These are phyloP conservation scores for Lecanosticta acicola DNA, from an alignment of 2,329 filamentous ascomycete species.

Conservation along the genomic window DNA sequence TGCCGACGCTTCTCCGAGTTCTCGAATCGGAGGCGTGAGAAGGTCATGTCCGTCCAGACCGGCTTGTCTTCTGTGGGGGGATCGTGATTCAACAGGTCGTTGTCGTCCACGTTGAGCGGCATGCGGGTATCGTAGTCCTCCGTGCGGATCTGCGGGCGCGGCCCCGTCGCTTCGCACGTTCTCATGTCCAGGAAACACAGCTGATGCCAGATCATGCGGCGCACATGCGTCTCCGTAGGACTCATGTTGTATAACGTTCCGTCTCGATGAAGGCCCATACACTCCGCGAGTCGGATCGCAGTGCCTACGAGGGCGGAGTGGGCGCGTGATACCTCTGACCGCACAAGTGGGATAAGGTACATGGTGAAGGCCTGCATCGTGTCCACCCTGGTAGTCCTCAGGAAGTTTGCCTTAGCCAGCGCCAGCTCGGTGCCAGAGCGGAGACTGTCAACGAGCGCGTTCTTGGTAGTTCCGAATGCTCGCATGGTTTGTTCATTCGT, in stretches of 20 bases:
- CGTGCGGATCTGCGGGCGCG: constrained; percentile 62
- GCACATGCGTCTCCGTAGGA: constrained; percentile 64
- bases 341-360: constrained; percentile 69
- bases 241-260: constrained; percentile 60
- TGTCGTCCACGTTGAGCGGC: constrained; percentile 65
- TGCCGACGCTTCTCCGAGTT: constrained; percentile 66
- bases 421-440: constrained; percentile 63
- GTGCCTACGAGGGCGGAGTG: constrained; percentile 68
- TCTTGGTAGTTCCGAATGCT: constrained; percentile 54
- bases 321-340: constrained; percentile 64
- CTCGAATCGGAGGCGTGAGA: constrained; percentile 65
- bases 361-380: constrained; percentile 72
- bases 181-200: constrained; percentile 70
- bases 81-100: constrained; percentile 47
- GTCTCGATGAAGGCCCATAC: constrained; percentile 70
- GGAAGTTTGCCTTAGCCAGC: constrained; percentile 62
- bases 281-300: constrained; percentile 68
- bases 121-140: constrained; percentile 71
- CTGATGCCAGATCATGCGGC: constrained; percentile 70
- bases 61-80: constrained; percentile 43
- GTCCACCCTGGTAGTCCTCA: constrained; percentile 66
- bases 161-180: constrained; percentile 69
- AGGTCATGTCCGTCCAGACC: constrained; percentile 62
- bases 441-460: constrained; percentile 55
- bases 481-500: constrained; percentile 48